A percentile compares a stretch with the other conserved stretches of the same genome.
These are phyloP conservation scores for Theileria orientalis DNA, from an alignment of 169 alveolate species.

Conservation along the genomic window DNA sequence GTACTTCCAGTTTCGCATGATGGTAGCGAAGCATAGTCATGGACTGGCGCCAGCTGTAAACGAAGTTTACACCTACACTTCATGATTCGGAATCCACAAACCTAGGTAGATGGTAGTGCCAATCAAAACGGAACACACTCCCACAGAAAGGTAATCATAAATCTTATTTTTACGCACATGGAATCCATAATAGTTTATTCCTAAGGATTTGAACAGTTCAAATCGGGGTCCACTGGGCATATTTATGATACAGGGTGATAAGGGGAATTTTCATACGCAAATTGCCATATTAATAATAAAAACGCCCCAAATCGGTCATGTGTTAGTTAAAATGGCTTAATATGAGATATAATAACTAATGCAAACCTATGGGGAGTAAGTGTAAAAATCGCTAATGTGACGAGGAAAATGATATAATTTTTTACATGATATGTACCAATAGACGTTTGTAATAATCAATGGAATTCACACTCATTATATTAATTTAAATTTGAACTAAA, in stretches of 20 bases:
- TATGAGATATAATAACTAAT: neutral
- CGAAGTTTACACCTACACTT: slow-evolving; percentile 50
- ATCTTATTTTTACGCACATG: slow-evolving; percentile 63
- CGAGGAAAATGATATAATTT: no score
- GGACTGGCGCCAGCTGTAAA: slow-evolving; percentile 62
- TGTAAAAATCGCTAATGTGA: no score
- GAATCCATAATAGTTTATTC: slow-evolving; percentile 62
- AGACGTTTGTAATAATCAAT: no score
- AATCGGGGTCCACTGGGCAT: slow-evolving; percentile 61
- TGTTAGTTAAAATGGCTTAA: neutral
- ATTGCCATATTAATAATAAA: neutral
- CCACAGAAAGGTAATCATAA: slow-evolving; percentile 55
- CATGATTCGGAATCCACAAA: neutral
- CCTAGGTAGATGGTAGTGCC: slow-evolving; percentile 63
- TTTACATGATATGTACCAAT: no score
- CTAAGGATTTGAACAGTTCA: slow-evolving; percentile 59
- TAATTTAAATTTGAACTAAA: neutral
- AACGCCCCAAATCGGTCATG: neutral
- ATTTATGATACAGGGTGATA: neutral
- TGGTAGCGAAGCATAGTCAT: slow-evolving; percentile 59
- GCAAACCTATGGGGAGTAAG: slow-evolving; percentile 17
- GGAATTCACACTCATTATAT: neutral
- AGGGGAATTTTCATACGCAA: no score
- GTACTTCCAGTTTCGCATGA: slow-evolving; percentile 60
- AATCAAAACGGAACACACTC: slow-evolving; percentile 45